Conservation (phyloP, 352 stramenopile species). For the Elongisporangium anandrum region DNA sequence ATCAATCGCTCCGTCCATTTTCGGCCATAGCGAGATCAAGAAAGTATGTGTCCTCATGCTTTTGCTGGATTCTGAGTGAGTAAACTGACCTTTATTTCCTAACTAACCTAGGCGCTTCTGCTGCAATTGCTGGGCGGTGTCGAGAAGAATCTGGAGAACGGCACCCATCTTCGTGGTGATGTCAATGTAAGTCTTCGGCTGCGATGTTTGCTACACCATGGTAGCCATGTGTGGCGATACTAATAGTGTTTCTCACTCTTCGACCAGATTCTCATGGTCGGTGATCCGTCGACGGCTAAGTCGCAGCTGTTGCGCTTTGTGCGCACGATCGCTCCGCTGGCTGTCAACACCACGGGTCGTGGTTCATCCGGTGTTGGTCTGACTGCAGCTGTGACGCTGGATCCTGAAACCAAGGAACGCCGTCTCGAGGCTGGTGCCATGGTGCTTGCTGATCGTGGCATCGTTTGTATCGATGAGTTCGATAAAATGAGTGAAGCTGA, state of each 20-base stretch:
- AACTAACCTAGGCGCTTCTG: conserved; percentile 46
- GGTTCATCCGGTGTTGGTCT: conserved; percentile 91
- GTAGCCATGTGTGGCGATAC: background rate
- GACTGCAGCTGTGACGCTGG: conserved; percentile 97
- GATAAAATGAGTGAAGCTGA: conserved; percentile 98
- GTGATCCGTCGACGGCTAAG: conserved; percentile 98
- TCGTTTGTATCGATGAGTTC: conserved; percentile 99
- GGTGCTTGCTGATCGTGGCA: conserved; percentile 97
- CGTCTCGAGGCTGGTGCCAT: conserved; percentile 98
- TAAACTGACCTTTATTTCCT: too few species aligned
- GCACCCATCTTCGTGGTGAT: conserved; percentile 99
- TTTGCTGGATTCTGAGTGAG: too few species aligned
- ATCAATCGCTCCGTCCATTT: conserved; percentile 97
- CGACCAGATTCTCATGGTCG: conserved; percentile 90
- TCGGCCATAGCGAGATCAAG: conserved; percentile 98
- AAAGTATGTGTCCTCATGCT: conserved; percentile 60
- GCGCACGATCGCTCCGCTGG: conserved; percentile 92
- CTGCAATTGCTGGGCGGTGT: conserved; percentile 87
- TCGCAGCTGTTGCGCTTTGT: conserved; percentile 98
- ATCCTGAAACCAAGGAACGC: conserved; percentile 92
- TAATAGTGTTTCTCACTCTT: conserved; percentile 3
- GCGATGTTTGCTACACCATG: background rate
- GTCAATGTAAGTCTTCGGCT: conserved; percentile 89
- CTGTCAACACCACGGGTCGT: conserved; percentile 88
- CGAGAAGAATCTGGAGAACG: conserved; percentile 97